Conservation (phyloP, 73 alveolate species). For the Blepharisma japonicum region DNA sequence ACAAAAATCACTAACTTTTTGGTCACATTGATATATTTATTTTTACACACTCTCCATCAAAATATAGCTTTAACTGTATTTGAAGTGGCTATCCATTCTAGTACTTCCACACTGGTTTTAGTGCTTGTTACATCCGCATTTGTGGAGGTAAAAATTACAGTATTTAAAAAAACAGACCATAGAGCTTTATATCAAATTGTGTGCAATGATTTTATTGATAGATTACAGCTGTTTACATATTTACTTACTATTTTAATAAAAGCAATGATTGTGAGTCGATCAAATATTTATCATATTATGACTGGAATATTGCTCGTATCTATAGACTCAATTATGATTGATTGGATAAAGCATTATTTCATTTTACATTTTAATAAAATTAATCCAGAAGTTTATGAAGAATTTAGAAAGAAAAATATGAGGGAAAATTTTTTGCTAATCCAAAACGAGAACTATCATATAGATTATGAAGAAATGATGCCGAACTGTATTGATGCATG, state of each 20-base stretch:
- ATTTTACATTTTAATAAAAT: neutral
- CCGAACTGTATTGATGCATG: neutral
- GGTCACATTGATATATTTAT: neutral
- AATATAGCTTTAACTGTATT: constrained; percentile 15
- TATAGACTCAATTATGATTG: neutral
- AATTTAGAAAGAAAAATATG: neutral
- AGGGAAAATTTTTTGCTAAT: neutral
- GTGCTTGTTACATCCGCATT: constrained; percentile 5
- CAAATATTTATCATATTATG: neutral
- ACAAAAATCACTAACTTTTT: neutral
- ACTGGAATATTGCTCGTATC: neutral
- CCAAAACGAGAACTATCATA: neutral
- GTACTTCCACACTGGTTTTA: neutral
- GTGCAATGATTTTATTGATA: constrained; percentile 11
- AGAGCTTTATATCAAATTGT: neutral
- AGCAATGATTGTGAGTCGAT: neutral
- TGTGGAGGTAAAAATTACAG: constrained; percentile 23
- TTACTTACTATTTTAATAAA: neutral
- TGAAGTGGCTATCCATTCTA: constrained; percentile 14
- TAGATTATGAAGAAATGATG: neutral
- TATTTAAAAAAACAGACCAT: constrained; percentile 1
- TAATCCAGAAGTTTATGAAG: neutral
- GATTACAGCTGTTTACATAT: neutral
- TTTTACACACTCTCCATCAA: neutral
- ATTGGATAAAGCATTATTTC: constrained; percentile 20